These are phyloP conservation scores for Exophiala xenobiotica DNA, from an alignment of 2,329 filamentous ascomycete genomes.

Conservation along the genomic window DNA sequence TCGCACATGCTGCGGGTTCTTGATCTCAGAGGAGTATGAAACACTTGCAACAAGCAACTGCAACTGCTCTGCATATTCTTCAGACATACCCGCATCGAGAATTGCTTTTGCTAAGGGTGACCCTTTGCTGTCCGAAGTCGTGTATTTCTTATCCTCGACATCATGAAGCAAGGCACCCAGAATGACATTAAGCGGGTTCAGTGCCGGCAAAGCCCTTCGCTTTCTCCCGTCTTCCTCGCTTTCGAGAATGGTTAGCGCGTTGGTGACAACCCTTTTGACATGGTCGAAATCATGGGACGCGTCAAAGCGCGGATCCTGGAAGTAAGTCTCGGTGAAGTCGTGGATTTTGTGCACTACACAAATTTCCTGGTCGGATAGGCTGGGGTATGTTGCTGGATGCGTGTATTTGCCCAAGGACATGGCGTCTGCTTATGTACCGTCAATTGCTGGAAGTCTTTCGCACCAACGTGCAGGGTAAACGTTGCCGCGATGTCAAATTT, in stretches of 20 bases:
- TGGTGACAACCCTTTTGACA: constrained; percentile 73
- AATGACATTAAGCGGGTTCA: constrained; percentile 28
- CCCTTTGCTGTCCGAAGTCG: constrained; percentile 9
- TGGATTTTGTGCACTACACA: constrained; percentile 22
- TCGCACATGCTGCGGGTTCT: constrained; percentile 61
- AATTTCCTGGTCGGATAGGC: constrained; percentile 25
- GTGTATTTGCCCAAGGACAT: constrained; percentile 14
- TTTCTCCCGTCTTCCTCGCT: constrained; percentile 40
- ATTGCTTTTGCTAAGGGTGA: constrained; percentile 20
- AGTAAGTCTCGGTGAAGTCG: constrained; percentile 28
- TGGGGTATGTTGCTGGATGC: constrained; percentile 26
- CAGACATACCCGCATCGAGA: constrained; percentile 22
- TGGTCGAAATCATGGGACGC: constrained; percentile 86
- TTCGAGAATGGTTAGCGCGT: constrained; percentile 65
- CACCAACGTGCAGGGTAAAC: too few species aligned
- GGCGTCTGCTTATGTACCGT: too few species aligned
- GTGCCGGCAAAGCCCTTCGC: constrained; percentile 11
- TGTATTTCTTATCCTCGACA: constrained; percentile 34
- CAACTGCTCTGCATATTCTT: constrained; percentile 56
- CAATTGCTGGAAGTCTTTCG: too few species aligned
- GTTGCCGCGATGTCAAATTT: too few species aligned
- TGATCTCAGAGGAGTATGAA: constrained; percentile 72
- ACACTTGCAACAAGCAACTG: constrained; percentile 74
- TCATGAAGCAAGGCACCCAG: constrained; percentile 34
- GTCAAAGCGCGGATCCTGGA: constrained; percentile 50